Evolutionary conservation across 306 rosid species (phyloP), one percentile per base, ranked within the genome.

Genomic region (Dalbergia oliveri): DNA sequence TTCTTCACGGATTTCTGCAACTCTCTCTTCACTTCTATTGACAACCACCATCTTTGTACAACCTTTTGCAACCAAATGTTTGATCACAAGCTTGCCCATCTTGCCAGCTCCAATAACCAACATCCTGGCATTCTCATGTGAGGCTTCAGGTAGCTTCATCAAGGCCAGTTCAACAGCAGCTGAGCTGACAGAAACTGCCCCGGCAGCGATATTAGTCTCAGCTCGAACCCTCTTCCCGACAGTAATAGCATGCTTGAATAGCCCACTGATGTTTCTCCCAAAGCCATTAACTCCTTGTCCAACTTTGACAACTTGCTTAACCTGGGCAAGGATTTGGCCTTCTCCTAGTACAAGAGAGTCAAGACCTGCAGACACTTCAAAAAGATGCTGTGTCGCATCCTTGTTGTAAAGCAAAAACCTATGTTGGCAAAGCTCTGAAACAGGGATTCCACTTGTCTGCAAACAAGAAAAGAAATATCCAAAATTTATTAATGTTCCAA

Each of bases 271-370:
- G 91, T 96, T 96, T 84, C 99, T 90, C 60, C 99, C 99, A 81
- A 96, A 96, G 76, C 99, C 99, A 77, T 86, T 87, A 54, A 93
- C 93, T 72, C 99, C 99, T 76, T 96, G 99, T 72, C 99, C 99
- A 77, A 90, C 94, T 84, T 88, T 96, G 34, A 96, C 99, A 77
- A 96, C 99, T 74, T 93, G 99, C 82, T 93, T 96, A 56, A 96
- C 99, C 87, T 96, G 99, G 31, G 99, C 93, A 82, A 96, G 98
- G 77, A 96, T 96, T 76, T 96, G 99, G 64, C 99, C 99, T 86
- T 96, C 99, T 86, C 98, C 99, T 31, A 96, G 87, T 71, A 96
- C 99, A 80, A 96, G 98, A 84, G 99, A 96, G 77, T 96, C 99
- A 3, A 96, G 98, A 43, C 99, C 99, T 5, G 99, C 98, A 34